Base-by-base conservation (phyloP, 768 basidiomycete genomes). In the Trametes sanguinea region DNA sequence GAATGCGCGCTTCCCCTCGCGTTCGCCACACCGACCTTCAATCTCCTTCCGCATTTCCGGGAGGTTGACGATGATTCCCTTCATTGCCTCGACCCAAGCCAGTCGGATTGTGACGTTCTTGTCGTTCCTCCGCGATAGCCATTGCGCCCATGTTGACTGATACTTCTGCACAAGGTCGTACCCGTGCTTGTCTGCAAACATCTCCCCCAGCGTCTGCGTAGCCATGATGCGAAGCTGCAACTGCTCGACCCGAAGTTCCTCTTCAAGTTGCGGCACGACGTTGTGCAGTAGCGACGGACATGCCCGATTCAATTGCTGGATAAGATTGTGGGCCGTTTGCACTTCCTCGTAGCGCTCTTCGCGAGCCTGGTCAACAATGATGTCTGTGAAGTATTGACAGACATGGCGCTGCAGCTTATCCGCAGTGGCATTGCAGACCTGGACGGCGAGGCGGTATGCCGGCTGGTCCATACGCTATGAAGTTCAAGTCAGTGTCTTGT, bases 181-280 rank as follows among this genome's bases (percentile, higher is more conserved):
- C 4, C 86, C 89, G 9, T 81, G 82, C 73, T 85, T 87, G 59
- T 91, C 90, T 0, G 86, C 86, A 69, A 92, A 96, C 90, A 99
- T 96, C 63, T 89, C 87, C 0, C 95, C 97, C 1, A 98, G 81
- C 0, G 86, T 88, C 66, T 90, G 85, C 0, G 94, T 94, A n/a
- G 89, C 92, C 65, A 97, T 84, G 14, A 85, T 68, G 39, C 97
- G 83, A 3, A 95, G 78, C 33, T 82, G 79, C 2, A 86, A 69
- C 40, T 90, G 84, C 65, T 93, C 91, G 3, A 89, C 87, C 27
- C 86, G 85, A 4, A 98, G 80, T 69, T 97, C 94, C 65, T 95
- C 91, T 71, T 96, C 95, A 16, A 98, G 84, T 59, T 94, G 90
- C 0, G 96, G 95, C 29, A 98, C 88, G 51, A 98, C 94, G 72